Evolutionary conservation across 176 grass and related monocot genomes (phyloP), one percentile per base, ranked within the genome.

Genomic region (Cenchrus americanus): DNA sequence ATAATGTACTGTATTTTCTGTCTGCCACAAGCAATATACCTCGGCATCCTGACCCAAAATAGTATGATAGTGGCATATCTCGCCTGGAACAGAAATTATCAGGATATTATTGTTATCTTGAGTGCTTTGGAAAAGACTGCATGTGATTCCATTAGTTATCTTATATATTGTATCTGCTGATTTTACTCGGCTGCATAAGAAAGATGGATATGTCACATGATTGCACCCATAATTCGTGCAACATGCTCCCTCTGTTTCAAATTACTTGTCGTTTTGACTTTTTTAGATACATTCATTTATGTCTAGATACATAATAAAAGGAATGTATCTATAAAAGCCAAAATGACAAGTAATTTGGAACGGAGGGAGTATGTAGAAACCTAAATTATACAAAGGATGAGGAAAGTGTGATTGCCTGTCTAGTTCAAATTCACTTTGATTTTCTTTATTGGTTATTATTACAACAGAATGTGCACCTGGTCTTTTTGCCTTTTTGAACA

Each of bases 61-160:
- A 19, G 51, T 47, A 50, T 68, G 19, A 23, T 47, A 26, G 32
- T 51, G 27, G 60, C 61, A 55, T 66, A 46, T 66, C 10, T 51
- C 19, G 10, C 14, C 41, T 44, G 42, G 17, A 64, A 62, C 2
- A 0, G 26, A 23, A 82, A 71, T 66, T 54, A 32, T 14, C 49
- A 42, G 14, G 30, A 67, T 75, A 5, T 75, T 75, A 5, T 75
- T 75, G 21, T 76, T 63, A 42, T 44, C 46, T 47, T 47, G 53
- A 70, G 11, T 82, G 59, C 6, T 63, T 70, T 7, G 47, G 7
- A 49, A 42, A 59, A 82, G 14, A 23, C 15, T 52, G 72, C 44
- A 62, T 61, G 72, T 10, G 24, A 73, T 68, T 75, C 8, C 2
- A 34, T 61, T 26, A 58, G 47, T 13, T 76, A 34, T 24, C 37